Evolutionary conservation across 345 rosid genomes (phyloP).

Genomic region (Pistacia integerrima): DNA sequence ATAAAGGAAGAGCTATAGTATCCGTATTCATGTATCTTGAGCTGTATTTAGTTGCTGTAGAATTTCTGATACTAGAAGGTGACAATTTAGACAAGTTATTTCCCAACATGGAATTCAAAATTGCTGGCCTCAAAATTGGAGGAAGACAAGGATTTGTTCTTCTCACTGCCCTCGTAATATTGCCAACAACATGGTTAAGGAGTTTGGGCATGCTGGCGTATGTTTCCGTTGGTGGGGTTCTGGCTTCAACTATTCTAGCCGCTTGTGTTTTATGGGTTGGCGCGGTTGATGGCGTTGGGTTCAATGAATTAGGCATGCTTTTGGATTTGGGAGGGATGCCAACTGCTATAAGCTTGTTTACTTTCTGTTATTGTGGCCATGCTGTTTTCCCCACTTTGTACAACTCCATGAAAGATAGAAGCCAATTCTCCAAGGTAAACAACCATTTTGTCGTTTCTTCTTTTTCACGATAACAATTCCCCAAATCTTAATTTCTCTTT

Average conservation of each 20-base stretch:
- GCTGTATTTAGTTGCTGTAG: conserved; percentile 64
- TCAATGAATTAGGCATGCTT: conserved; percentile 41
- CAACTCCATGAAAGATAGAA: conserved; percentile 75
- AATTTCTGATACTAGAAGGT: conserved; percentile 67
- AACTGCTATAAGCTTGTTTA: conserved; percentile 50
- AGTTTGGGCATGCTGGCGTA: conserved; percentile 62
- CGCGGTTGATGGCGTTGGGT: conserved; percentile 56
- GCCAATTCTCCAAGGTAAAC: conserved; percentile 57
- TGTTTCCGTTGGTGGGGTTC: conserved; percentile 61
- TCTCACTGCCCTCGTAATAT: conserved; percentile 45
- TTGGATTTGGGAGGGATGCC: conserved; percentile 54
- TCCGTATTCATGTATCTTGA: conserved; percentile 59
- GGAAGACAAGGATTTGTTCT: conserved; percentile 62
- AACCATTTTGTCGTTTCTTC: background rate
- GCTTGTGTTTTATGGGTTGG: conserved; percentile 61
- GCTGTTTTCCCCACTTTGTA: conserved; percentile 63
- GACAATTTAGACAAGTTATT: conserved; percentile 65
- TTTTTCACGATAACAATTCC: too few species aligned
- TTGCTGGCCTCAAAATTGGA: conserved; percentile 38
- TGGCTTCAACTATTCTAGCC: conserved; percentile 53
- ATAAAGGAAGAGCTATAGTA: conserved; percentile 54
- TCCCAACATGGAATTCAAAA: conserved; percentile 39
- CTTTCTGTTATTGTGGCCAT: conserved; percentile 70
- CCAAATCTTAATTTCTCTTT: background rate
- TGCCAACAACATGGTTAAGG: conserved; percentile 76